Base-by-base conservation (phyloP, 768 basidiomycete species). In the Mycena galericulata region DNA sequence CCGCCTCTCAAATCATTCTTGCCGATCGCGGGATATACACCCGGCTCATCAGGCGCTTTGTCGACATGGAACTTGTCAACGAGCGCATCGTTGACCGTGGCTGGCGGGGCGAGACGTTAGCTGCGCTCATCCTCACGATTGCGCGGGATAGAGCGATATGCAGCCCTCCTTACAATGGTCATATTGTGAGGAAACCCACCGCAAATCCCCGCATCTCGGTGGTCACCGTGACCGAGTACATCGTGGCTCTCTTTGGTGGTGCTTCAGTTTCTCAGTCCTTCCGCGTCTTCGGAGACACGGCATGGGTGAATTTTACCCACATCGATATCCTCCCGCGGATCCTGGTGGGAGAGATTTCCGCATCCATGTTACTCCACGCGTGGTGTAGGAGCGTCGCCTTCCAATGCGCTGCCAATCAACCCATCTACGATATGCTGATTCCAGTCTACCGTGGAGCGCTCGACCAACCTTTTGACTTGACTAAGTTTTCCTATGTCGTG, bases 101-200 rank as follows among this genome's bases (percentile, higher is more conserved):
- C 29, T n/a, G 57, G 43, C 43, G 45, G 22, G 57, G 57, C n/a
- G 57, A 59, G 43, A 59, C 43, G 15, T 22, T 59, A n/a, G 57
- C 57, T 5, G 27, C 57, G 0, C 12, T 59, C 29, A n/a, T 59
- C n/a, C 22, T 59, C 20, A 59, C 15, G 7, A 30, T 59, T 11
- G 57, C 43, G 5, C 57, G 57, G 8, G 57, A 59, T 59, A 30
- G 27, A 20, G 57, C 57, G 2, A 59, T 43, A 8, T 59, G 57
- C 30, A 38, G 18, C 17, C 8, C 22, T 24, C 43, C 30, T 20
- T 12, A 29, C 40, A 32, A 8, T 14, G 14, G 10, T 15, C n/a
- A 15, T 18, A 46, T 56, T 40, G 38, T 56, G 24, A 12, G 22
- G 22, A 22, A 24, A 56, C 11, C 54, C 18, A 56, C 38, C 24